These are phyloP conservation scores for Anthracocystis panici-leucophaei DNA, from an alignment of 1,284 basidiomycete genomes.

Conservation along the genomic window DNA sequence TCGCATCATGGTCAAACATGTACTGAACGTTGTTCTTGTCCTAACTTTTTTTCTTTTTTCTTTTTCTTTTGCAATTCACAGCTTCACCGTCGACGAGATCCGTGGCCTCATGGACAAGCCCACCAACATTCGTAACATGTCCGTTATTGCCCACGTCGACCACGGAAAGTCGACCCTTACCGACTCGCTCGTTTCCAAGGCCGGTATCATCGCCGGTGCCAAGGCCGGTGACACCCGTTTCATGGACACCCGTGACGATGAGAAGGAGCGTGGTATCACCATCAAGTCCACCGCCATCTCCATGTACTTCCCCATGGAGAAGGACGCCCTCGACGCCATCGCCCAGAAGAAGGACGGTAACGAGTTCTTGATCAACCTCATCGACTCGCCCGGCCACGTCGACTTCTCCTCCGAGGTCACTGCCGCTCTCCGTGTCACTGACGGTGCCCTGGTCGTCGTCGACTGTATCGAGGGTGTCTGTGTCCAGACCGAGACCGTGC, in stretches of 20 bases:
- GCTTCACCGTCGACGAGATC: constrained; percentile 78
- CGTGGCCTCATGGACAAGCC: constrained; percentile 87
- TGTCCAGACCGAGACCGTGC: constrained; percentile 99
- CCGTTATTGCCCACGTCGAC: constrained; percentile 80
- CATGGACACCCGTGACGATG: constrained; percentile 96
- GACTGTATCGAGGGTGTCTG: constrained; percentile 99
- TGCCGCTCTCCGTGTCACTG: constrained; percentile 98
- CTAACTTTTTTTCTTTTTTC: not conserved
- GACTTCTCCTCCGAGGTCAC: constrained; percentile 99
- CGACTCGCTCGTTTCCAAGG: constrained; percentile 98
- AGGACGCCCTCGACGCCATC: constrained; percentile 80
- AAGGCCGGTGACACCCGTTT: constrained; percentile 97
- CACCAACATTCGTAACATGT: constrained; percentile 94
- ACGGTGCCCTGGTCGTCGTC: constrained; percentile 91
- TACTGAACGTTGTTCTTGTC: constrained; percentile 22
- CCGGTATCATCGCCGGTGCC: constrained; percentile 95
- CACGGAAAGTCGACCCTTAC: constrained; percentile 99
- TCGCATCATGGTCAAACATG: not conserved
- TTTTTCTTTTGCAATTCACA: constrained; percentile 2
- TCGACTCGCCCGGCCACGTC: constrained; percentile 99
- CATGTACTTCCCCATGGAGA: constrained; percentile 97
- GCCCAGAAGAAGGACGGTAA: constrained; percentile 93
- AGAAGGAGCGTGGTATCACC: constrained; percentile 99
- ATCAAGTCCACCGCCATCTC: constrained; percentile 99
- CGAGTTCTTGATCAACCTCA: constrained; percentile 99